Percentiles rank a stretch among this genome's conserved stretches.
These are phyloP conservation scores for Hyphopichia homilentoma DNA, from an alignment of 805 yeast species.

Conservation along the genomic window DNA sequence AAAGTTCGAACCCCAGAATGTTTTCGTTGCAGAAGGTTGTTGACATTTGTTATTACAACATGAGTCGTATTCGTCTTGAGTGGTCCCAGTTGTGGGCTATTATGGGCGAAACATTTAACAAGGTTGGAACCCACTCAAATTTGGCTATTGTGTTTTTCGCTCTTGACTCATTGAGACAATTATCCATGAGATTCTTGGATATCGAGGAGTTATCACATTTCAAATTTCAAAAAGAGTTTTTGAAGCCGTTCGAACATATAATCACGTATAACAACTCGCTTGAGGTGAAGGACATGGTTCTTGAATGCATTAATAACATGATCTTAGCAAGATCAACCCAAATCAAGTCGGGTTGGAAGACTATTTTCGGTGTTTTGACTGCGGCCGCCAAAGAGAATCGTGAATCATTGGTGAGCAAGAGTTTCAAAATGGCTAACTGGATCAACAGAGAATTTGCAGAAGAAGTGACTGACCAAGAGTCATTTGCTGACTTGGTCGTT, in stretches of 20 bases:
- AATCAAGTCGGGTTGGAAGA: constrained; percentile 92
- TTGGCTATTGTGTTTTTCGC: constrained; percentile 82
- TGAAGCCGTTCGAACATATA: constrained; percentile 84
- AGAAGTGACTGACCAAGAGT: constrained; percentile 66
- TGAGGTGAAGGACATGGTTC: constrained; percentile 81
- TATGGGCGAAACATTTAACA: constrained; percentile 85
- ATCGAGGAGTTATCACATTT: constrained; percentile 93
- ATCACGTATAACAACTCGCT: constrained; percentile 61
- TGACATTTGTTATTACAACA: constrained; percentile 95
- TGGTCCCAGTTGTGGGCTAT: constrained; percentile 96
- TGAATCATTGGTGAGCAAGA: constrained; percentile 58
- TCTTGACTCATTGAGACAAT: constrained; percentile 87
- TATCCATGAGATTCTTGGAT: constrained; percentile 87
- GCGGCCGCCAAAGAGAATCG: constrained; percentile 62
- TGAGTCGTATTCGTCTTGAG: constrained; percentile 92
- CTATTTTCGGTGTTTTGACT: constrained; percentile 75
- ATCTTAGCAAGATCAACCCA: constrained; percentile 67
- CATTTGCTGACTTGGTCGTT: constrained; percentile 58
- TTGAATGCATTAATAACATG: constrained; percentile 87
- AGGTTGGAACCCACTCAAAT: constrained; percentile 78
- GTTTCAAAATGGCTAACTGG: constrained; percentile 59
- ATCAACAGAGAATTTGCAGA: constrained; percentile 61
- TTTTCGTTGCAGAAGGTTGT: constrained; percentile 93
- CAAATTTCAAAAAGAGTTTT: constrained; percentile 90
- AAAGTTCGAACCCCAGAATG: constrained; percentile 79